Evolutionary conservation across 148 eudicot genomes (phyloP).

Genomic region (Cornus kousa): DNA sequence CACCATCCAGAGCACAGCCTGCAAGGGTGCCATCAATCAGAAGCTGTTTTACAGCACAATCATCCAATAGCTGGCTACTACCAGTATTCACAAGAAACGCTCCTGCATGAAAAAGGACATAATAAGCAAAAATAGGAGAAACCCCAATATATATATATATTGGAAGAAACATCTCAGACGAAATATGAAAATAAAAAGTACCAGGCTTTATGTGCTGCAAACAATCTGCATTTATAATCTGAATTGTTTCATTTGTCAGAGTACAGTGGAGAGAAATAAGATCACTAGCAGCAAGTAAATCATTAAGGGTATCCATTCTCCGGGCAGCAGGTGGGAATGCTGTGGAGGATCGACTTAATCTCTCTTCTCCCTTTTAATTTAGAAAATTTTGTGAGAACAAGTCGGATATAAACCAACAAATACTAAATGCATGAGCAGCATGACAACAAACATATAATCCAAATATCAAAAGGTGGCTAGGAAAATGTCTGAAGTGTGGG

Average conservation of each 20-base stretch:
- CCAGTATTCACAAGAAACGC: slow-evolving; percentile 95
- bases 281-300: slow-evolving; percentile 96
- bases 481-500: not conserved
- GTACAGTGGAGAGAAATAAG: slow-evolving; percentile 93
- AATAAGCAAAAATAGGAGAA: slow-evolving; percentile 3
- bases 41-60: slow-evolving; percentile 96
- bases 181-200: slow-evolving; percentile 19
- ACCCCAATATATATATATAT: not conserved
- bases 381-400: not conserved
- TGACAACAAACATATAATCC: not conserved
- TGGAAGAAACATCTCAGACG: not conserved
- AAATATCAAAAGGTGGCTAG: not conserved
- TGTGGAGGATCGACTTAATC: slow-evolving; percentile 47
- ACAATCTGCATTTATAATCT: slow-evolving; percentile 85
- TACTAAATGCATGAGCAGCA: not conserved
- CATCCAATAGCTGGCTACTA: slow-evolving; percentile 97
- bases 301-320: slow-evolving; percentile 98
- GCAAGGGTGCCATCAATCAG: slow-evolving; percentile 92
- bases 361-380: slow-evolving; percentile 47
- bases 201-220: slow-evolving; percentile 95
- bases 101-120: slow-evolving; percentile 42
- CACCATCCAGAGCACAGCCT: slow-evolving; percentile 99
- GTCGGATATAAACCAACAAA: not conserved
- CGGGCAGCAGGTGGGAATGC: slow-evolving; percentile 90
- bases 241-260: slow-evolving; percentile 84